These are phyloP conservation scores for Colletotrichum zoysiae DNA, from an alignment of 2,329 filamentous ascomycete species.

Conservation along the genomic window DNA sequence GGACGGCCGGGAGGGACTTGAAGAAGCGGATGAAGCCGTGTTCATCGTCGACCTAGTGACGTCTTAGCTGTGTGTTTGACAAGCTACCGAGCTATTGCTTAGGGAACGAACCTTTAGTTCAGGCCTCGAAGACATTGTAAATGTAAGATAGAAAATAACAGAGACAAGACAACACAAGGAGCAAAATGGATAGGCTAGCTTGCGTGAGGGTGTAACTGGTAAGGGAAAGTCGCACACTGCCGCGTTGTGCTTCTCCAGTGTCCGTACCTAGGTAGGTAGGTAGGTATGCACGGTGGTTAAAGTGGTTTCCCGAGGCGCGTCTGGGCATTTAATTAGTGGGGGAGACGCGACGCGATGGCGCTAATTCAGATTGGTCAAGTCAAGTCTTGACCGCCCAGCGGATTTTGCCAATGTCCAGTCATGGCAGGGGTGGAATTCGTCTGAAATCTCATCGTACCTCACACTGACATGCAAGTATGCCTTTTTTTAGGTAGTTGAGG, in stretches of 20 bases:
- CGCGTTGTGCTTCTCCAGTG: slow-evolving; percentile 13
- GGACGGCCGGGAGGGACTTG: slow-evolving; percentile 81
- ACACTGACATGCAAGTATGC: neutral
- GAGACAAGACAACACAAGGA: slow-evolving; percentile 8
- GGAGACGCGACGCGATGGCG: slow-evolving; percentile 39
- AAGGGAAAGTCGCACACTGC: neutral
- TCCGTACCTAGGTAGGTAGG: too few relatives aligned
- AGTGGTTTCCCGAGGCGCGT: slow-evolving; percentile 39
- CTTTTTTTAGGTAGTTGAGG: too few relatives aligned
- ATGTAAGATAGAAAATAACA: neutral
- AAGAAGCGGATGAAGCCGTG: slow-evolving; percentile 97
- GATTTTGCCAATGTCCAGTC: slow-evolving; percentile 2
- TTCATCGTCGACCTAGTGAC: slow-evolving; percentile 88
- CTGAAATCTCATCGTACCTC: neutral
- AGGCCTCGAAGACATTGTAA: slow-evolving; percentile 76
- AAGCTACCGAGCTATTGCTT: slow-evolving; percentile 24
- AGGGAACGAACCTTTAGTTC: slow-evolving; percentile 71
- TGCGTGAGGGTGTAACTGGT: slow-evolving; percentile 11
- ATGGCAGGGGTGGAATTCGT: neutral
- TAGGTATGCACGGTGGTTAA: slow-evolving; percentile 17
- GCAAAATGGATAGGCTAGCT: neutral
- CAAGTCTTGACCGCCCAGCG: slow-evolving; percentile 4
- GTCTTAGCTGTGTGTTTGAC: neutral
- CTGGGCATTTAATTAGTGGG: slow-evolving; percentile 28
- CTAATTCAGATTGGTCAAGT: slow-evolving; percentile 8